phyloP scores from a whole-genome alignment of 345 rosid genomes.

The Arabis alpina region DNA sequence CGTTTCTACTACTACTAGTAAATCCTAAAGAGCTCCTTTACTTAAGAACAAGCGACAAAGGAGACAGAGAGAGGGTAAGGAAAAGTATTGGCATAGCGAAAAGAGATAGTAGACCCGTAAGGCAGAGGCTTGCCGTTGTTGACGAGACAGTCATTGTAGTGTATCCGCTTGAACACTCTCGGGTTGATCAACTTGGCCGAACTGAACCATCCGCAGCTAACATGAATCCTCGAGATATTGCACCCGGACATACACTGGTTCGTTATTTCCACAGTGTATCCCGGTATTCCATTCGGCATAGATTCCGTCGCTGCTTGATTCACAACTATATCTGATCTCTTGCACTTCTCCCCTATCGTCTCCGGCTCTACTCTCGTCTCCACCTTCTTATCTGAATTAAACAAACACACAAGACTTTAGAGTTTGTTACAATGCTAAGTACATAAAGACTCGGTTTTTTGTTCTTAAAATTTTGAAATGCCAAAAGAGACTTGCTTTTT shows the following conservation, averaged over 20 bases:
- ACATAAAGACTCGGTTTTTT: too few species aligned
- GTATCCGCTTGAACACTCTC: conserved; percentile 73
- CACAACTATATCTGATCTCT: conserved; percentile 60
- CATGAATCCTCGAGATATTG: conserved; percentile 65
- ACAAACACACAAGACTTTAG: too few species aligned
- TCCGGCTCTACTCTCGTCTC: conserved; percentile 44
- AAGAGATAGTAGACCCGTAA: conserved; percentile 62
- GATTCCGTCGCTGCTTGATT: conserved; percentile 71
- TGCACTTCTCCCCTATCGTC: conserved; percentile 69
- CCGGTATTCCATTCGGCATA: conserved; percentile 77
- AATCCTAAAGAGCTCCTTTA: too few species aligned
- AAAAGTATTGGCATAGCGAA: conserved; percentile 78
- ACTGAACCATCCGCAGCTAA: conserved; percentile 92
- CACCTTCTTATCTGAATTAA: too few species aligned
- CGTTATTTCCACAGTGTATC: conserved; percentile 75
- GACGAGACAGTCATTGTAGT: conserved; percentile 84
- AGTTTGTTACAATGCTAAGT: too few species aligned
- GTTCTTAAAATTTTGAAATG: too few species aligned
- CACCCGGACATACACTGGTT: conserved; percentile 77
- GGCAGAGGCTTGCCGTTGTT: conserved; percentile 77
- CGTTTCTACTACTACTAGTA: conserved; percentile 14
- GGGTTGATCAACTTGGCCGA: conserved; percentile 79
- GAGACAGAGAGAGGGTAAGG: conserved; percentile 76
- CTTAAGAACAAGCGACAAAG: conserved; percentile 54
- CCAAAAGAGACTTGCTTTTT: too few species aligned